A percentile compares a stretch with the other conserved stretches of the same genome.
Evolutionary conservation across 225 moss, liverwort and hornwort genomes (phyloP).

Genomic region (Physcomitrium patens): DNA sequence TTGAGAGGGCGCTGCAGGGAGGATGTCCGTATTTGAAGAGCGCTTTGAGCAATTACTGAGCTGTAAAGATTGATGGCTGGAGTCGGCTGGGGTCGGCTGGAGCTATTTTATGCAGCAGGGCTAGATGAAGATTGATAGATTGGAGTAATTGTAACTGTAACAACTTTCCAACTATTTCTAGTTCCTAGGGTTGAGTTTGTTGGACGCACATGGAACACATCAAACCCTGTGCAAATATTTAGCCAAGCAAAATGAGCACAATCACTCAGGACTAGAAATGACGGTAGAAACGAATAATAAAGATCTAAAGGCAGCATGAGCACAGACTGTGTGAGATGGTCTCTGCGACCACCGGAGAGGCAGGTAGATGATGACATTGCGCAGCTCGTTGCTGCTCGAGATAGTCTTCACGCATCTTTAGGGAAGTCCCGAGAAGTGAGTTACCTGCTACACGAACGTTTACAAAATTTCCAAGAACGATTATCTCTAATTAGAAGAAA

Average conservation of each 20-base stretch:
- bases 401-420: slow-evolving; percentile 28
- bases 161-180: neutral
- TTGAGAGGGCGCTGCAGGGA: slow-evolving; percentile 1
- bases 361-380: slow-evolving; percentile 23
- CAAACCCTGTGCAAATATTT: neutral
- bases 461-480: slow-evolving; percentile 32
- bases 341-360: slow-evolving; percentile 35
- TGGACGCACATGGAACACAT: neutral
- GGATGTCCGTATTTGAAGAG: slow-evolving; percentile 7
- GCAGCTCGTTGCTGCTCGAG: slow-evolving; percentile 41
- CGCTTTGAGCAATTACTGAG: neutral
- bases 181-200: neutral
- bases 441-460: slow-evolving; percentile 27
- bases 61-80: neutral
- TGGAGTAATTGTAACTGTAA: neutral
- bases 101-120: neutral
- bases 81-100: neutral
- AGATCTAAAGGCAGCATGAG: slow-evolving; percentile 32
- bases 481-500: slow-evolving; percentile 28
- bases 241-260: neutral
- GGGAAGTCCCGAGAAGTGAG: slow-evolving; percentile 39
- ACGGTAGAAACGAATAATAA: neutral
- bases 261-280: neutral
- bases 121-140: neutral
- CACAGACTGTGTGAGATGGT: slow-evolving; percentile 21